These are phyloP conservation scores for Eimeria sp. DNA, from an alignment of 169 alveolate species.

Conservation along the genomic window DNA sequence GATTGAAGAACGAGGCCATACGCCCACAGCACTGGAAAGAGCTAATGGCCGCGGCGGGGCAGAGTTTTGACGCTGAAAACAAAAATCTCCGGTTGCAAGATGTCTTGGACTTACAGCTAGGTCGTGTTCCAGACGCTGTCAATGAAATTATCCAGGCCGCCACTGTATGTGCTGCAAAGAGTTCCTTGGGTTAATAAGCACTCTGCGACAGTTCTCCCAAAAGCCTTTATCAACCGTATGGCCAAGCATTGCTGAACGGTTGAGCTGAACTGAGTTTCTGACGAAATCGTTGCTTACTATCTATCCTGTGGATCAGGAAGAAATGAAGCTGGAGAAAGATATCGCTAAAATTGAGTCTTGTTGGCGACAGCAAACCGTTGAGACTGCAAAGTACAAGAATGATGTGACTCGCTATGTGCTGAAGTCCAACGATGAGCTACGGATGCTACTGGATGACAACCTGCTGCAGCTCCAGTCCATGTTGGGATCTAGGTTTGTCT, in stretches of 20 bases:
- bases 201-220: background rate
- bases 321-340: constrained; percentile 93
- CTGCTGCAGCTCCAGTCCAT: constrained; percentile 94
- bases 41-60: constrained; percentile 84
- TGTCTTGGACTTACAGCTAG: constrained; percentile 93
- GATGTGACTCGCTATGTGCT: constrained; percentile 92
- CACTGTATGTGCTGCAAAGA: constrained; percentile 82
- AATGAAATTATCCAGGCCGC: constrained; percentile 95
- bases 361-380: constrained; percentile 94
- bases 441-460: constrained; percentile 94
- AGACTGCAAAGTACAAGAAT: constrained; percentile 90
- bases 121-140: constrained; percentile 94
- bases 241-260: background rate
- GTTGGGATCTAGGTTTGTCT: constrained; percentile 92
- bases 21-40: constrained; percentile 97
- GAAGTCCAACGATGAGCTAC: constrained; percentile 94
- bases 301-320: constrained; percentile 75
- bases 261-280: background rate
- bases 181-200: background rate
- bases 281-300: background rate
- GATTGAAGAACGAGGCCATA: constrained; percentile 94
- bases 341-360: constrained; percentile 92
- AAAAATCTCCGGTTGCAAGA: constrained; percentile 90
- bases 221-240: background rate
- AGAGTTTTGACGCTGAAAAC: constrained; percentile 88